Conservation (phyloP, 352 stramenopile species). For the Halophytophthora batemanensis region DNA sequence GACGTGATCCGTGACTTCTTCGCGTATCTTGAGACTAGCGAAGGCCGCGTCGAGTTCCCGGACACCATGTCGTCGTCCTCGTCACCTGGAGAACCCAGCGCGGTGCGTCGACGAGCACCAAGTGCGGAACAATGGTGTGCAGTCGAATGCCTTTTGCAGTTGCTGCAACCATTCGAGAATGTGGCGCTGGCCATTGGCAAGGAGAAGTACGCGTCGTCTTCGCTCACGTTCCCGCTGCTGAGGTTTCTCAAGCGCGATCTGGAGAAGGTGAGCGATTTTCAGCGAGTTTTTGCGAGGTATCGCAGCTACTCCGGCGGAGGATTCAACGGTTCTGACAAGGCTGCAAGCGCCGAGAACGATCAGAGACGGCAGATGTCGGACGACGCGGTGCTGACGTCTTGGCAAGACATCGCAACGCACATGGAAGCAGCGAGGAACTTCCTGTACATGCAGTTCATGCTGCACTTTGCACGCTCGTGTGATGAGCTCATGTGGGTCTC, state of each 20-base stretch:
- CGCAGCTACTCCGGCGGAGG: background rate
- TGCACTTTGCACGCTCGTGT: slow-evolving; percentile 35
- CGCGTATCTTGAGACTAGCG: slow-evolving; percentile 35
- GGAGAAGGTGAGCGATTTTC: slow-evolving; percentile 41
- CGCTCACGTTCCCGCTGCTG: slow-evolving; percentile 36
- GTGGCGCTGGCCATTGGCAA: slow-evolving; percentile 38
- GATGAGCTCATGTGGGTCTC: slow-evolving; percentile 48
- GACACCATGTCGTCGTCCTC: slow-evolving; percentile 12
- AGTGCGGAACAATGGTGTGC: slow-evolving; percentile 35
- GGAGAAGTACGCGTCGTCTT: slow-evolving; percentile 40
- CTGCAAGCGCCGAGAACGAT: background rate
- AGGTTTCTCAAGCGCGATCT: slow-evolving; percentile 46
- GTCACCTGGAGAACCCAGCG: slow-evolving; percentile 4
- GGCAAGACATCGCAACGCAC: slow-evolving; percentile 26
- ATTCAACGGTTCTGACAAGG: background rate
- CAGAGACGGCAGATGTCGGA: slow-evolving; percentile 4
- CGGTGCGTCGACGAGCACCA: slow-evolving; percentile 20
- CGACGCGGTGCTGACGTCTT: slow-evolving; percentile 12
- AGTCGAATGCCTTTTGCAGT: slow-evolving; percentile 36
- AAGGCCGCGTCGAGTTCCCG: slow-evolving; percentile 36
- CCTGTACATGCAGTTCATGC: slow-evolving; percentile 31
- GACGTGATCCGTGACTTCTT: slow-evolving; percentile 47
- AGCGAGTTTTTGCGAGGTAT: slow-evolving; percentile 36
- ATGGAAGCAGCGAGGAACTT: slow-evolving; percentile 34
- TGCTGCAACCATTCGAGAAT: slow-evolving; percentile 49